These are phyloP conservation scores for Apiotrichum domesticum DNA, from an alignment of 1,284 basidiomycete genomes.

Conservation along the genomic window DNA sequence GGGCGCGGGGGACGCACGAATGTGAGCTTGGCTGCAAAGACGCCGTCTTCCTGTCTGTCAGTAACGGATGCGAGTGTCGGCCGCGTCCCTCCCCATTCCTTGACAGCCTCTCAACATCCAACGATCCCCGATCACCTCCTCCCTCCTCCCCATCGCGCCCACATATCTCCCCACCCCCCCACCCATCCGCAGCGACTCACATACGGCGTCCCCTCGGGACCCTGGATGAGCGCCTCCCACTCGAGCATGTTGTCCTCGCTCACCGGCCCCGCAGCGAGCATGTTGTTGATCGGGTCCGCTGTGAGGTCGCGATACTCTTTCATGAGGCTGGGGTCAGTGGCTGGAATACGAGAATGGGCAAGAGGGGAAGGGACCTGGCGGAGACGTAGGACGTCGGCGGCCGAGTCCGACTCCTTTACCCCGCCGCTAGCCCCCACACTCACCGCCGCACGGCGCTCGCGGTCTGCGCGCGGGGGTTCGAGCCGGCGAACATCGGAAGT, in stretches of 20 bases:
- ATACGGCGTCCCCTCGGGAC: slow-evolving; percentile 96
- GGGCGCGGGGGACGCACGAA: slow-evolving; percentile 60
- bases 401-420: too few species aligned
- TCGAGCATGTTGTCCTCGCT: slow-evolving; percentile 94
- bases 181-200: slow-evolving; percentile 50
- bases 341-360: too few species aligned
- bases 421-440: slow-evolving; percentile 1
- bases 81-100: neutral
- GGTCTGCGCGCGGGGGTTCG: slow-evolving; percentile 37
- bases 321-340: slow-evolving; percentile 59
- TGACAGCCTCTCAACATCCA: neutral
- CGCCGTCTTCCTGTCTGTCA: slow-evolving; percentile 74
- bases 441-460: slow-evolving; percentile 43
- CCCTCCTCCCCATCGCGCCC: too few species aligned
- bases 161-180: neutral
- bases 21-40: slow-evolving; percentile 85
- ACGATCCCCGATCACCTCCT: too few species aligned
- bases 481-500: slow-evolving; percentile 43
- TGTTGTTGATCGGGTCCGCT: slow-evolving; percentile 56
- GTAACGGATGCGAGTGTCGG: neutral
- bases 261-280: slow-evolving; percentile 82
- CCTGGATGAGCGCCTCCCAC: slow-evolving; percentile 96
- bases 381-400: too few species aligned
- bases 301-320: slow-evolving; percentile 88
- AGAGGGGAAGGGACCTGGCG: neutral